Evolutionary conservation across 2,329 filamentous ascomycete genomes (phyloP), one percentile per base, ranked within the genome.

Genomic region (Coniosporium tulheliwenetii): DNA sequence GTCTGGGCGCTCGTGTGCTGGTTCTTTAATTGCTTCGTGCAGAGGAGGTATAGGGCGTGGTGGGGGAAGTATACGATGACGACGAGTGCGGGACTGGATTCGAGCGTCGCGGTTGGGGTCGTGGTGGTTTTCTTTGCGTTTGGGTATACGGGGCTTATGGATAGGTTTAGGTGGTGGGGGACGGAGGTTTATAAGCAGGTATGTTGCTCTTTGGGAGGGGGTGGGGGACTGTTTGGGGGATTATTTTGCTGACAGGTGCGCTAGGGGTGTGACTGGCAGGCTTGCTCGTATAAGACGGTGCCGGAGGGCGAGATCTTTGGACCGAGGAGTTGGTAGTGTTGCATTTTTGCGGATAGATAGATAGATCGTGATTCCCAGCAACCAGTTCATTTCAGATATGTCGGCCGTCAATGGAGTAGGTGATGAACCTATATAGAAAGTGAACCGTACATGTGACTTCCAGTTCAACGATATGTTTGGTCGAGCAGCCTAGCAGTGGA

Each of bases 41-140:
- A 79, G 54, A 74, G 74, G 31, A 69, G 79, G 15, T 79, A 75
- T 19, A 69, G 67, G 29, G 77, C 75, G 1, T 93, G 85, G 85
- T 93, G 85, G 85, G 77, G 76, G 38, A 91, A 93, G 60, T 93
- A 93, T 58, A 89, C 83, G 34, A 91, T 93, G 83, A 87, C 84
- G 3, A 66, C 93, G 40, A 85, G 79, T 43, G 85, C 85, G 0
- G 85, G 83, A 1, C 67, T 93, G 41, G 85, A 93, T 55, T 86
- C 81, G 1, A 84, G 85, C 1, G 65, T 93, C 14, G 85, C 85
- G 0, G 83, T 87, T 51, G 82, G 82, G 26, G 79, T 91, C 31
- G 77, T 93, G 8, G 73, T 89, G 3, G 78, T 91, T 19, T 93
- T 93, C 56, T 89, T 93, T 51, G 82, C 77, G 1, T 81, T 93